These are phyloP conservation scores for Margaritispora aquatica DNA, from an alignment of 495 filamentous ascomycete genomes.

Conservation along the genomic window DNA sequence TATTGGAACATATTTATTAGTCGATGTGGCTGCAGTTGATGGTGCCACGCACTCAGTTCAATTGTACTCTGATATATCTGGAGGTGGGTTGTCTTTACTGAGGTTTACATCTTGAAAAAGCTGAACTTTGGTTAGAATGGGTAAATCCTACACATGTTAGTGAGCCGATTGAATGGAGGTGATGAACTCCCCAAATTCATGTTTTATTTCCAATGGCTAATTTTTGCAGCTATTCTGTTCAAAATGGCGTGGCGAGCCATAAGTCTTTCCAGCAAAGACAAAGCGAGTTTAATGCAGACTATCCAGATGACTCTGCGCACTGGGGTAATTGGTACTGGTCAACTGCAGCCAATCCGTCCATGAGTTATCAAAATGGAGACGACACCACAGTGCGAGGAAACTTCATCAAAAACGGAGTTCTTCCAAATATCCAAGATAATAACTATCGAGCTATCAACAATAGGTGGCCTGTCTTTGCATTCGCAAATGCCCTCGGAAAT, in stretches of 20 bases:
- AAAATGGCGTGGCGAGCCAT: conserved; percentile 38
- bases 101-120: conserved; percentile 42
- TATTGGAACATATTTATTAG: conserved; percentile 77
- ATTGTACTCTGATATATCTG: conserved; percentile 82
- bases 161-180: conserved; percentile 19
- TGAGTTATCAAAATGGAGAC: conserved; percentile 60
- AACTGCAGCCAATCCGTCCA: conserved; percentile 31
- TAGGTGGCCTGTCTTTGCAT: conserved; percentile 82
- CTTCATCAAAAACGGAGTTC: conserved; percentile 56
- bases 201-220: conserved; percentile 10
- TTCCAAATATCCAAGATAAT: conserved; percentile 61
- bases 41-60: conserved; percentile 60
- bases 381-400: conserved; percentile 56
- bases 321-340: conserved; percentile 81
- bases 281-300: conserved; percentile 45
- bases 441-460: conserved; percentile 63
- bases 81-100: conserved; percentile 60
- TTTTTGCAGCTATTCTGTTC: conserved; percentile 32
- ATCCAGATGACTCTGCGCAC: conserved; percentile 58
- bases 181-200: not conserved
- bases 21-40: conserved; percentile 50
- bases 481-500: conserved; percentile 65
- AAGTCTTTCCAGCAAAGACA: conserved; percentile 46
- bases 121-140: conserved; percentile 37
- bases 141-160: conserved; percentile 10